Percentiles rank a stretch among this genome's conserved stretches.
These are phyloP conservation scores for Sphagnum fallax DNA, from an alignment of 228 moss, liverwort and hornwort genomes.

Conservation along the genomic window DNA sequence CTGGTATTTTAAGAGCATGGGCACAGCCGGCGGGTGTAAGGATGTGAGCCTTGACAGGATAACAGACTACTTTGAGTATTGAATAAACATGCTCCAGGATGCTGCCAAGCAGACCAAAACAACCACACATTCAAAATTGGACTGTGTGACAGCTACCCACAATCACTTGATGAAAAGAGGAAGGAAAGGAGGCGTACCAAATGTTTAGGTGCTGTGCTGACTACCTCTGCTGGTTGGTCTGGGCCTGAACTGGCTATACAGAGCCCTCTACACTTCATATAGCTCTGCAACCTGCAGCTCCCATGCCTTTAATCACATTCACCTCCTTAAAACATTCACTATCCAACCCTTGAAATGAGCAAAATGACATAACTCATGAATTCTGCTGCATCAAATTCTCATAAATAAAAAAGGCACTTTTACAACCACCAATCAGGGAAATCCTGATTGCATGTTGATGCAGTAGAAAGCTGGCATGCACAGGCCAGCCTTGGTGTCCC, in stretches of 20 bases:
- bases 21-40: conserved; percentile 65
- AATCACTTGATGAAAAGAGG: conserved; percentile 1
- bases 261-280: conserved; percentile 56
- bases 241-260: conserved; percentile 54
- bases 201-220: conserved; percentile 63
- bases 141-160: conserved; percentile 1
- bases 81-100: conserved; percentile 68
- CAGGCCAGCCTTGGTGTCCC: no score
- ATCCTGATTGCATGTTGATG: no score
- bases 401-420: no score
- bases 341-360: no score
- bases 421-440: no score
- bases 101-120: conserved; percentile 26
- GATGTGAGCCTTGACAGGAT: conserved; percentile 64
- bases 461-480: no score
- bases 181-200: conserved; percentile 43
- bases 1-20: conserved; percentile 26
- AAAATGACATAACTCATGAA: no score
- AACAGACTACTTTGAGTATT: conserved; percentile 37
- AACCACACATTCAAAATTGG: not conserved
- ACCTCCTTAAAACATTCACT: not conserved
- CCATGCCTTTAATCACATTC: not conserved
- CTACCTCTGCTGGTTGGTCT: conserved; percentile 68
- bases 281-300: conserved; percentile 55
- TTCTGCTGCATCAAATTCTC: no score